Evolutionary conservation across 2,329 filamentous ascomycete species (phyloP).

Genomic region (Hyphodiscus sp.): DNA sequence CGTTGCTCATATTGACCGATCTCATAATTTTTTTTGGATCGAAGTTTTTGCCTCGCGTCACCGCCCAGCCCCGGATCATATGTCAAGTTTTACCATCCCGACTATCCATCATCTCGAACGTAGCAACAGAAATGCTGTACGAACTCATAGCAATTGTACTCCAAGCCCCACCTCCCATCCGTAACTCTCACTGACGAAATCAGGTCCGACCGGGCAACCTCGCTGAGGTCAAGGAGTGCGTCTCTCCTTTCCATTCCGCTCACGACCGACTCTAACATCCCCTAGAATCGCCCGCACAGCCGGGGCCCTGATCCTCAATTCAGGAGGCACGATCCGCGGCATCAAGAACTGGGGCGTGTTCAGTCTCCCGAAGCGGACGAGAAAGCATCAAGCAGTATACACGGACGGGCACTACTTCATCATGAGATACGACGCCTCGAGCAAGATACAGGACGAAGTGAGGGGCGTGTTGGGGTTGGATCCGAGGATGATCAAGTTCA

Average conservation of each 20-base stretch:
- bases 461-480: constrained; percentile 73
- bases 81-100: background rate
- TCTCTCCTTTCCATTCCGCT: constrained; percentile 22
- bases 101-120: constrained; percentile 6
- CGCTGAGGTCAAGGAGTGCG: constrained; percentile 90
- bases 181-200: constrained; percentile 10
- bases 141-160: constrained; percentile 92
- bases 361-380: constrained; percentile 71
- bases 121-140: constrained; percentile 70
- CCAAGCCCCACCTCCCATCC: constrained; percentile 13
- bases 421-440: constrained; percentile 85
- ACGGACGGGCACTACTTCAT: constrained; percentile 91
- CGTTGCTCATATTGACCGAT: constrained; percentile 17
- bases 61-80: background rate
- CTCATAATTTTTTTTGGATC: constrained; percentile 2
- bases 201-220: constrained; percentile 90
- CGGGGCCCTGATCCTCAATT: constrained; percentile 73
- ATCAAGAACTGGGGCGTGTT: constrained; percentile 95
- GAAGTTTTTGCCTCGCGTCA: background rate
- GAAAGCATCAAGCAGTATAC: constrained; percentile 77
- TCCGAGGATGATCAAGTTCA: constrained; percentile 82
- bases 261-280: constrained; percentile 6
- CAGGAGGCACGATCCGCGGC: constrained; percentile 84
- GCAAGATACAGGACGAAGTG: constrained; percentile 67
- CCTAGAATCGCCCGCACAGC: constrained; percentile 79